Evolutionary conservation across 176 grass and related monocot species (phyloP), one percentile per base, ranked within the genome.

Genomic region (Hsuehochloa calcarea): DNA sequence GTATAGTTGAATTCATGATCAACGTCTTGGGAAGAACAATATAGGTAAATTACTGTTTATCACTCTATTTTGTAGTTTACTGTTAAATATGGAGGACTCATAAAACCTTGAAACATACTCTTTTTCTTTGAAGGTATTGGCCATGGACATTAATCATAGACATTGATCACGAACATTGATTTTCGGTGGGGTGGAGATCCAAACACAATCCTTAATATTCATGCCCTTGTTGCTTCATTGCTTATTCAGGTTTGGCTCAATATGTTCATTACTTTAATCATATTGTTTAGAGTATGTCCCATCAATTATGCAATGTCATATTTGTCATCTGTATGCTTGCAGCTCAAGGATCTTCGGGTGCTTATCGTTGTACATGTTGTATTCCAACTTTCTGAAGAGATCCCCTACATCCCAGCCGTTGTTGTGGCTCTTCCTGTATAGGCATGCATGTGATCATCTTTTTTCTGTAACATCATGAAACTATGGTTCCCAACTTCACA

Each of bases 151-250:
- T 29, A 1, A 29, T 29, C 29, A 29, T 1, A 29, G 29, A 29
- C 29, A 29, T 29, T 87, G 91, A 98, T 88, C n/a, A n/a, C n/a
- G n/a, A n/a, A 29, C 29, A 29, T 29, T 87, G 91, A 98, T 88
- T 87, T 98, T 35, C 90, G 92, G 65, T 98, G 93, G 96, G 96
- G 96, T 85, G 93, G 96, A 87, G 80, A 98, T 87, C 91, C 91
- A 72, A 98, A 89, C 78, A 98, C 95, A 86, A 95, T 98, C 81
- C 96, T 98, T 78, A 91, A 87, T 82, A 91, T 98, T 85, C 93
- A 98, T 38, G 93, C 96, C 74, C 41, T 85, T 26, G 93, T 98
- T 81, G 96, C 96, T 79, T 95, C 96, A 81, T 78, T 98, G 47
- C 96, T 93, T 40, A 98, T 98, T 83, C 93, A 98, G 91, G 96